Percentiles rank a stretch among this genome's conserved stretches.
phyloP scores from a whole-genome alignment of 306 rosid genomes.

The Heteromeles arbutifolia region DNA sequence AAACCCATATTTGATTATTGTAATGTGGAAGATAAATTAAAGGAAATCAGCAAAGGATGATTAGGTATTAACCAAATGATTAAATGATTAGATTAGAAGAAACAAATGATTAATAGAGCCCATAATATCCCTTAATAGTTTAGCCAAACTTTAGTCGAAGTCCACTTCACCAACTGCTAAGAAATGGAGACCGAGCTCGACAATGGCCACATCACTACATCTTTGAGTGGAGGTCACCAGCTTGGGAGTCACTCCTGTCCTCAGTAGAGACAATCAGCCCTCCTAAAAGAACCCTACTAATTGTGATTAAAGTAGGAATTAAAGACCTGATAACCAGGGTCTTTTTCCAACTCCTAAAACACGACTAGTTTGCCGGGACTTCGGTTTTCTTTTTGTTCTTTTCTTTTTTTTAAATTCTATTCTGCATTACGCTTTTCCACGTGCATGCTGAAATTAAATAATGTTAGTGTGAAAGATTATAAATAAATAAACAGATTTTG shows the following conservation, averaged over 20 bases:
- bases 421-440: slow-evolving; percentile 27
- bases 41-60: neutral
- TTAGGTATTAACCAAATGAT: neutral
- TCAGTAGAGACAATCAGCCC: slow-evolving; percentile 21
- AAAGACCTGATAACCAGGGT: slow-evolving; percentile 27
- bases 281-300: neutral
- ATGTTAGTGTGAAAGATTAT: neutral
- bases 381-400: neutral
- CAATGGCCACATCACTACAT: slow-evolving; percentile 5
- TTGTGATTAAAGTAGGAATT: slow-evolving; percentile 7
- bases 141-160: slow-evolving; percentile 1
- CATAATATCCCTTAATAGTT: neutral
- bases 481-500: neutral
- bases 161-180: slow-evolving; percentile 14
- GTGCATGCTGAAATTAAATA: slow-evolving; percentile 14
- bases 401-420: neutral
- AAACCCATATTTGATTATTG: neutral
- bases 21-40: neutral
- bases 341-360: slow-evolving; percentile 22
- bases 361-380: slow-evolving; percentile 18
- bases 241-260: slow-evolving; percentile 21
- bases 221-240: slow-evolving; percentile 14
- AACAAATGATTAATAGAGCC: slow-evolving; percentile 5
- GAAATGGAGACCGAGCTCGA: slow-evolving; percentile 21
- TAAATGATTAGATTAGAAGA: neutral